A percentile compares a stretch with the other conserved stretches of the same genome.
Conservation (phyloP, 2,329 filamentous ascomycete species). For the Botryosphaeria dothidea region DNA sequence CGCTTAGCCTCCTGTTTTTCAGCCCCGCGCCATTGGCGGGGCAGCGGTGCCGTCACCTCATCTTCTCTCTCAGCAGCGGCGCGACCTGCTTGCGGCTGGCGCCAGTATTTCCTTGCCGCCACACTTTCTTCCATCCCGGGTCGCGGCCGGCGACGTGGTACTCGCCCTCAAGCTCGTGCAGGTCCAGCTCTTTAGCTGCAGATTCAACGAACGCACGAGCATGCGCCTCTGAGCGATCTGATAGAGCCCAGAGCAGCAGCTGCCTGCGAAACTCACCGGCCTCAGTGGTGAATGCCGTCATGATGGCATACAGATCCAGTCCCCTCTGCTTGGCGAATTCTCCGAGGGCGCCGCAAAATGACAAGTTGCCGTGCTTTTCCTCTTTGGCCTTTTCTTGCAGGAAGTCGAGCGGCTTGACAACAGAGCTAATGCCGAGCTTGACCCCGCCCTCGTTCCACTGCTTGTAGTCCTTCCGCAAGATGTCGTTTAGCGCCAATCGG, state of each 20-base stretch:
- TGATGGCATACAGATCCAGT: constrained; percentile 66
- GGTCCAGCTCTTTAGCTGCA: constrained; percentile 52
- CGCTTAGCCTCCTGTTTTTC: constrained; percentile 13
- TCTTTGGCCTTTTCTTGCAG: constrained; percentile 57
- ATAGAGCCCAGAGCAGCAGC: constrained; percentile 66
- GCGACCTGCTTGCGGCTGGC: constrained; percentile 66
- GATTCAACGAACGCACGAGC: constrained; percentile 56
- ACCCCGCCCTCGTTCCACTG: constrained; percentile 61
- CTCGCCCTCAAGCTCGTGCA: constrained; percentile 56
- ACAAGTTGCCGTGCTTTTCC: constrained; percentile 32
- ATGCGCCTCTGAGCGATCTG: constrained; percentile 50
- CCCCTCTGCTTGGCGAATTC: constrained; percentile 57
- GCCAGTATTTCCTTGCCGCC: constrained; percentile 63
- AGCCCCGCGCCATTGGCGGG: constrained; percentile 5
- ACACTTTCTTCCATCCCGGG: constrained; percentile 58
- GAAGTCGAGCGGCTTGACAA: constrained; percentile 64
- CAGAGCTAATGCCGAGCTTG: constrained; percentile 66
- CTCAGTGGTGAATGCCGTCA: constrained; percentile 64
- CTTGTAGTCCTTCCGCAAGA: constrained; percentile 83
- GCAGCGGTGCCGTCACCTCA: constrained; percentile 11
- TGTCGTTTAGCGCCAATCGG: constrained; percentile 61
- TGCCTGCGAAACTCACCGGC: constrained; percentile 63
- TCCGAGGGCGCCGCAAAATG: constrained; percentile 52
- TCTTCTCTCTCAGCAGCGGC: constrained; percentile 54
- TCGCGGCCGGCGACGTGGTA: constrained; percentile 32